These are phyloP conservation scores for Sugiyamaella pinicola DNA, from an alignment of 1,139 yeast genomes.

Conservation along the genomic window DNA sequence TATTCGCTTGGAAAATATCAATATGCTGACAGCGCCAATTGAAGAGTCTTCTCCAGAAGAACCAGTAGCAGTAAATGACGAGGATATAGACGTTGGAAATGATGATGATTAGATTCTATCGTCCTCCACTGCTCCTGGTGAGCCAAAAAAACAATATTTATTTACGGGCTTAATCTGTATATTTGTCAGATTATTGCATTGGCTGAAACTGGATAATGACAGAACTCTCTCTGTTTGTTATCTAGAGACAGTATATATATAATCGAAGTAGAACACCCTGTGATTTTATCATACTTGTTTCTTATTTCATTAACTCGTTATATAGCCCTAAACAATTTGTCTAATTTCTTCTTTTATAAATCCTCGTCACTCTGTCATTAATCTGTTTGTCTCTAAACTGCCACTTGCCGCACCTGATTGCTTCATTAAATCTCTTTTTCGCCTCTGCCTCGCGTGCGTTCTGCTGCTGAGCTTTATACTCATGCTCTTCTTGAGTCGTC, in stretches of 20 bases:
- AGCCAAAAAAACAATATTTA: too few species aligned
- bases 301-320: slow-evolving; percentile 1
- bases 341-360: slow-evolving; percentile 5
- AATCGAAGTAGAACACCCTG: too few species aligned
- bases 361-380: slow-evolving; percentile 5
- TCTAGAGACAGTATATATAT: too few species aligned
- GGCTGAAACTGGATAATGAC: too few species aligned
- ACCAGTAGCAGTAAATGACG: neutral
- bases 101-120: neutral
- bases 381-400: slow-evolving; percentile 29
- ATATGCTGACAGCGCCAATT: slow-evolving; percentile 1
- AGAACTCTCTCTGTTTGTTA: too few species aligned
- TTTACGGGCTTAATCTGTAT: neutral
- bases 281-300: neutral
- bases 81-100: neutral
- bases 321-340: neutral
- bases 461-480: slow-evolving; percentile 30
- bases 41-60: neutral
- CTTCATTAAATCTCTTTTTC: slow-evolving; percentile 28
- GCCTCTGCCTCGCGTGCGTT: slow-evolving; percentile 26
- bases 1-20: neutral
- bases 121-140: too few species aligned
- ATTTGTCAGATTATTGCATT: neutral
- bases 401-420: slow-evolving; percentile 31
- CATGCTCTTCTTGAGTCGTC: slow-evolving; percentile 35